These are phyloP conservation scores for Gossypium gossypioides DNA, from an alignment of 441 rosid species.

Conservation along the genomic window DNA sequence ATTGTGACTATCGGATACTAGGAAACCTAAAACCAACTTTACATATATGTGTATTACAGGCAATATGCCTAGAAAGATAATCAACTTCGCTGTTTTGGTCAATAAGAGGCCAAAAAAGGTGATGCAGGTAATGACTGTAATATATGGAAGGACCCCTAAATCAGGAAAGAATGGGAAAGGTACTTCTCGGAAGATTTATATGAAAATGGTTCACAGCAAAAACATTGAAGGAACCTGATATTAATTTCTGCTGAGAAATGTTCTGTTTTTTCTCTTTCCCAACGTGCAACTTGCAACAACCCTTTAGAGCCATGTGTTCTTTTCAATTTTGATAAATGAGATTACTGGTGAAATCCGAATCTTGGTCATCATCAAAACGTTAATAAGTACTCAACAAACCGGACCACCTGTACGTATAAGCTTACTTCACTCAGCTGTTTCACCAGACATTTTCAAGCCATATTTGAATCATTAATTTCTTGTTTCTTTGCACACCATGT, in stretches of 20 bases:
- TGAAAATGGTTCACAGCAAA: not conserved
- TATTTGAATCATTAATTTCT: not conserved
- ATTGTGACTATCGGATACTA: no score
- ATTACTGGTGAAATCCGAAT: no score
- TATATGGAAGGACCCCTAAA: not conserved
- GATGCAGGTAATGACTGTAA: not conserved
- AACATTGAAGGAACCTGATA: slow-evolving; percentile 6
- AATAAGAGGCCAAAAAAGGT: not conserved
- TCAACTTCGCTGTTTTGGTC: not conserved
- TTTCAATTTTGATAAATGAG: no score
- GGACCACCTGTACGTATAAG: not conserved
- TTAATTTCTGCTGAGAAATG: not conserved
- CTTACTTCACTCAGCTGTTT: not conserved
- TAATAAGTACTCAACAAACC: no score
- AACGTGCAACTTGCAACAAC: not conserved
- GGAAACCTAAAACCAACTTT: no score
- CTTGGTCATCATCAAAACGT: no score
- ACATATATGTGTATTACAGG: no score
- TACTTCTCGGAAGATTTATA: not conserved
- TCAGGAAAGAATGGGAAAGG: not conserved
- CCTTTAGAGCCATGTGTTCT: not conserved
- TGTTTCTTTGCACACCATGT: not conserved
- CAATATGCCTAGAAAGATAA: not conserved
- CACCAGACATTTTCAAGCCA: not conserved
- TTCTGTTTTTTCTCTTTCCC: not conserved